Evolutionary conservation across 331 rosid genomes (phyloP), one percentile per base, ranked within the genome.

Genomic region (Malus hybrid): DNA sequence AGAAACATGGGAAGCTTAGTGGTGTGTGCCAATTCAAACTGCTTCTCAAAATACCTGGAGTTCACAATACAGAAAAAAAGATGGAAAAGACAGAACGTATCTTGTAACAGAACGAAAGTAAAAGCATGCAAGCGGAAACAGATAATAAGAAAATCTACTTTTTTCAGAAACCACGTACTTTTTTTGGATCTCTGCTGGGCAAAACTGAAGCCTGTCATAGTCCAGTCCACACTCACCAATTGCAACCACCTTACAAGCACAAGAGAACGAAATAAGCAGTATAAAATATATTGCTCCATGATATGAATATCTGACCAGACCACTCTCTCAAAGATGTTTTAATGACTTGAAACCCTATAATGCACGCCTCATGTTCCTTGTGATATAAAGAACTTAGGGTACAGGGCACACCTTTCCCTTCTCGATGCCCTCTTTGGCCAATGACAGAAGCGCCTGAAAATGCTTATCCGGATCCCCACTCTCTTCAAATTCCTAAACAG

Each of bases 151-250:
- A 76, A 28, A 67, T 8, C 31, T 24, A n/a, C 54, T 39, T 65
- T 67, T 78, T 19, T 24, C 50, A 5, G 46, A 36, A 57, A 67
- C 50, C 10, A 73, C 93, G 19, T 86, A 90, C 97, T 86, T 90
- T 84, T 94, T 91, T 86, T 94, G 99, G 77, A 87, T 86, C 70
- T 94, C 97, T 11, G 80, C 86, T 0, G 97, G 92, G 85, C 99
- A 94, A 83, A 94, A 94, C 75, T 88, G 97, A 80, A 92, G 92
- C 78, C 97, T 86, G 81, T 94, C 97, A 80, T 94, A 92, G 83
- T 94, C 99, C 76, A 94, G 81, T 76, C 99, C 97, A 88, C 99
- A 94, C 74, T 94, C 97, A 77, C 97, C 97, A 79, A 92, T 86
- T 60, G 99, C 97, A 69, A 94, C 93, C 75, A 92, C 99, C 99